Conservation (phyloP, 352 stramenopile species). For the Phytophthora colocasiae region DNA sequence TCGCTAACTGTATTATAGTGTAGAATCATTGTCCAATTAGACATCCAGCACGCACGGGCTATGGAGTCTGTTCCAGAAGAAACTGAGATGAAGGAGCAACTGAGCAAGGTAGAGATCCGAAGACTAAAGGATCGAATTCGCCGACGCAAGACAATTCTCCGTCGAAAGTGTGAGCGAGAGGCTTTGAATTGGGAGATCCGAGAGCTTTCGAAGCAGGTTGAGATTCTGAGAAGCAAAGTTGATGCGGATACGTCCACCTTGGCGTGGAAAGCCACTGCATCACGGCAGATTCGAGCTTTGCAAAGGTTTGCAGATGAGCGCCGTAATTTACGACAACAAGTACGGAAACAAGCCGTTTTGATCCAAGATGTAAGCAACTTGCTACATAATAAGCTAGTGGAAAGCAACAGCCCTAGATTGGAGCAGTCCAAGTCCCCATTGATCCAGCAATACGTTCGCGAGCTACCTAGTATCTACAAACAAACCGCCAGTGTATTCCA, state of each 20-base stretch:
- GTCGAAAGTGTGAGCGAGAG: constrained; percentile 14
- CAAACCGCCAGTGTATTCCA: constrained; percentile 9
- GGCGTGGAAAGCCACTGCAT: background rate
- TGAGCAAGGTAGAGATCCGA: constrained; percentile 3
- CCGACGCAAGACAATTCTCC: background rate
- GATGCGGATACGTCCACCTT: background rate
- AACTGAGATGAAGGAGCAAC: background rate
- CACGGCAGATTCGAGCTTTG: background rate
- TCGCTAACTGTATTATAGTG: too few relatives aligned
- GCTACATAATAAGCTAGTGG: background rate
- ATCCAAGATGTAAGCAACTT: background rate
- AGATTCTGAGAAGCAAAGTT: background rate
- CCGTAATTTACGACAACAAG: constrained; percentile 11
- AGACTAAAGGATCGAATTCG: constrained; percentile 22
- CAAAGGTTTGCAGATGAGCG: constrained; percentile 5
- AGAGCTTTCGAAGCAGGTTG: constrained; percentile 6
- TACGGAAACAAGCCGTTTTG: background rate
- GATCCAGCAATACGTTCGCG: constrained; percentile 6
- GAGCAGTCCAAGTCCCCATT: background rate
- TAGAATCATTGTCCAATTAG: too few relatives aligned
- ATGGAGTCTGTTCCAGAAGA: background rate
- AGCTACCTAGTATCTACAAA: constrained; percentile 5
- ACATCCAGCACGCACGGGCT: too few relatives aligned
- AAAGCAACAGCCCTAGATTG: background rate
- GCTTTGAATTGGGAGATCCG: constrained; percentile 4